Conservation (phyloP, 2,329 filamentous ascomycete species). For the Arthrinium puccinioides region DNA sequence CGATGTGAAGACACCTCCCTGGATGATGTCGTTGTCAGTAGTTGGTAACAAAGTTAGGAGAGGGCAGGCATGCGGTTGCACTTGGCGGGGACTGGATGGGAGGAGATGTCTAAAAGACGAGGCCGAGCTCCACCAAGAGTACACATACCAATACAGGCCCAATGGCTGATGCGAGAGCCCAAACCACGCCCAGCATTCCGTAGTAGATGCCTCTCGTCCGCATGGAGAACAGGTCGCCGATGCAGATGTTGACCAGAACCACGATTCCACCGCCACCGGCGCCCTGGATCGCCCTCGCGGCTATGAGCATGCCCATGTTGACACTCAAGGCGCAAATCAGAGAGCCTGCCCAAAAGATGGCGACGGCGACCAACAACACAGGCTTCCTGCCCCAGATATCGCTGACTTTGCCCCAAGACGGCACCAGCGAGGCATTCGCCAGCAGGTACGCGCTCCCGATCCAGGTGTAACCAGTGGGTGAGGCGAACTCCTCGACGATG, state of each 20-base stretch:
- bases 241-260: conserved; percentile 52
- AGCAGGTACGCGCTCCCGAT: conserved; percentile 69
- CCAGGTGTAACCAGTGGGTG: conserved; percentile 68
- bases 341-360: conserved; percentile 47
- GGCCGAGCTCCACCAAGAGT: no score
- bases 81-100: no score
- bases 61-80: background rate
- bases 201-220: conserved; percentile 44
- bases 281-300: conserved; percentile 48
- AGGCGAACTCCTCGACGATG: conserved; percentile 56
- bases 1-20: conserved; percentile 59
- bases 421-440: conserved; percentile 57
- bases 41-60: background rate
- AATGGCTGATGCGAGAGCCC: conserved; percentile 58
- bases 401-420: conserved; percentile 61
- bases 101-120: background rate
- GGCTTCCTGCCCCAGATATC: conserved; percentile 54
- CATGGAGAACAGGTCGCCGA: conserved; percentile 49
- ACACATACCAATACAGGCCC: conserved; percentile 47
- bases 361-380: conserved; percentile 41
- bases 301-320: conserved; percentile 46
- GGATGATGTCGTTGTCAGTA: background rate
- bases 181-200: conserved; percentile 45
- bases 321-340: conserved; percentile 43
- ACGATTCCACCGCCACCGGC: conserved; percentile 49